phyloP scores from a whole-genome alignment of 108 stramenopile genomes.

The Epithemia pelagica region DNA sequence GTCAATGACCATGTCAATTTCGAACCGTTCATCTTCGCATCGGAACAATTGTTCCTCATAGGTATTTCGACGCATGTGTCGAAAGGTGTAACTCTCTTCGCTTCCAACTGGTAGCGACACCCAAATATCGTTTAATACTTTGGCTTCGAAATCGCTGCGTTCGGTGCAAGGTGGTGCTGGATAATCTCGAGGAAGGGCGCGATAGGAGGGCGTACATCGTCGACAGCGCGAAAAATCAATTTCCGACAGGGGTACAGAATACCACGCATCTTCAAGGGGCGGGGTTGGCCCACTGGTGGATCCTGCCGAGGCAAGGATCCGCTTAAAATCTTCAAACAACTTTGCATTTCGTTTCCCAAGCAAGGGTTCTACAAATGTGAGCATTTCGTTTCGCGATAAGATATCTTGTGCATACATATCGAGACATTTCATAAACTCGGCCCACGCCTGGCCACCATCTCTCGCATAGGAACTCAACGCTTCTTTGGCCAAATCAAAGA shows the following conservation, averaged over 20 bases:
- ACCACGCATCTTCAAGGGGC: slow-evolving; percentile 79
- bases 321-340: slow-evolving; percentile 93
- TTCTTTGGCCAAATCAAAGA: slow-evolving; percentile 84
- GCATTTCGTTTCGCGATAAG: slow-evolving; percentile 84
- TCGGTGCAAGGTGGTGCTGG: slow-evolving; percentile 88
- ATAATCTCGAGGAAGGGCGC: slow-evolving; percentile 91
- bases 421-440: slow-evolving; percentile 91
- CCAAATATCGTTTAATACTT: slow-evolving; percentile 94
- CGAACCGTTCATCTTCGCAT: slow-evolving; percentile 98
- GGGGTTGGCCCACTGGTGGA: slow-evolving; percentile 36
- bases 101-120: slow-evolving; percentile 93
- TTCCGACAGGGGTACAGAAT: slow-evolving; percentile 84
- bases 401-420: slow-evolving; percentile 94
- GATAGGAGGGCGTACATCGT: slow-evolving; percentile 89
- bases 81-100: slow-evolving; percentile 94
- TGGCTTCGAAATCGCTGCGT: slow-evolving; percentile 68
- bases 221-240: slow-evolving; percentile 88
- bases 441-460: slow-evolving; percentile 88
- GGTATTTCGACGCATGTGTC: slow-evolving; percentile 95
- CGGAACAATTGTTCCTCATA: slow-evolving; percentile 95
- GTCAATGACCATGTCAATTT: slow-evolving; percentile 99
- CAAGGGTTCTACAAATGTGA: slow-evolving; percentile 84
- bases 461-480: slow-evolving; percentile 70
- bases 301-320: slow-evolving; percentile 76
- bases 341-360: slow-evolving; percentile 83